Base-by-base conservation (phyloP, 2,329 filamentous ascomycete species). In the Colletotrichum zoysiae region DNA sequence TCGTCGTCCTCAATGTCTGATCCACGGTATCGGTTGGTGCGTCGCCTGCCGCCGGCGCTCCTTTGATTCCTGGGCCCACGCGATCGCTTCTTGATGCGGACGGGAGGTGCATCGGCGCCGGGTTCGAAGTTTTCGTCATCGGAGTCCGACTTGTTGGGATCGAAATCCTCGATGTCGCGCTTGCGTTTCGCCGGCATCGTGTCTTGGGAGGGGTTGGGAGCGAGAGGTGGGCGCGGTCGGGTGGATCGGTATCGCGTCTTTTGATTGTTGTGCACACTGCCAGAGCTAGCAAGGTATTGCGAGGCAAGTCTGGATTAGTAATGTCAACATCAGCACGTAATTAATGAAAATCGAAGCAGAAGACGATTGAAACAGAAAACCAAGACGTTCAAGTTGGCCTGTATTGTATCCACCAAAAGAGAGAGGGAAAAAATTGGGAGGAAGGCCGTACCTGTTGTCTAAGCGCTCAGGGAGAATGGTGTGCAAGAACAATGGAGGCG, bases 111-210 rank as follows among this genome's bases (percentile, higher is more conserved):
- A 75, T 86, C 84, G 30, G 79, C 78, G 20, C 80, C 78, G 20
- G 89, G 89, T 70, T 90, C 87, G 76, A 92, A 92, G 78, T 91
- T 91, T 74, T 90, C 89, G 77, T 92, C 90, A 61, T 90, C 87
- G 2, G 90, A 84, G 75, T 92, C 90, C 62, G 90, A 92, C 78
- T 90, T 87, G 78, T 91, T 91, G 3, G 88, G 89, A 79, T 92
- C 90, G 75, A 91, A 92, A 66, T 85, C 84, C 74, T 89, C 86
- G 67, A 89, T 81, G 70, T 84, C 84, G 74, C 86, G 83, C 84
- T 91, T 92, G 65, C 90, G 83, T 79, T 90, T 90, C 68, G 79
- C 74, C n/a, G 81, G 78, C 84, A 86, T 86, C 40, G 75, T 81
- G 74, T 26, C 5, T 35, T 35, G 12, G 2, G 38, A 23, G 33